These are phyloP conservation scores for Malassezia cuniculi DNA, from an alignment of 1,284 basidiomycete species.

Conservation along the genomic window DNA sequence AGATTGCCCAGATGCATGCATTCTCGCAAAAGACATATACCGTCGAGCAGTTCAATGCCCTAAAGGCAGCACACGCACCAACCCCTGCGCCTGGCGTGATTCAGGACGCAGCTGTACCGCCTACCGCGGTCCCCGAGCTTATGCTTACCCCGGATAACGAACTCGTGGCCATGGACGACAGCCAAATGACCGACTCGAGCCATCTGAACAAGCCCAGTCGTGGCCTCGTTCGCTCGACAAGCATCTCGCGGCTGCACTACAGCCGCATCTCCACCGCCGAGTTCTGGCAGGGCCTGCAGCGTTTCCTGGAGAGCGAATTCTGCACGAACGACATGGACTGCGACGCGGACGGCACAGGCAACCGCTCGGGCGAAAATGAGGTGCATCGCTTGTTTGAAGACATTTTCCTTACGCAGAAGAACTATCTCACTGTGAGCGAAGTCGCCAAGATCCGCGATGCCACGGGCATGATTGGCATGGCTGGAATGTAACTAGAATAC, in stretches of 20 bases:
- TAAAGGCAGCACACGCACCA: constrained; percentile 9
- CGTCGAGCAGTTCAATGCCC: constrained; percentile 21
- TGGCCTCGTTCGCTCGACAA: constrained; percentile 15
- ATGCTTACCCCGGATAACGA: background rate
- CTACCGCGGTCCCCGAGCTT: constrained; percentile 9
- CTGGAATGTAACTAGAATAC: constrained; percentile 22
- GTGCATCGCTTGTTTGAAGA: constrained; percentile 40
- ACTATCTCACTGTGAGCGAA: constrained; percentile 36
- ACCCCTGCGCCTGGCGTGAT: constrained; percentile 1
- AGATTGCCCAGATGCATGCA: constrained; percentile 47
- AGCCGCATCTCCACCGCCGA: constrained; percentile 23
- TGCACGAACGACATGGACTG: constrained; percentile 3
- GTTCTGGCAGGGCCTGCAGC: constrained; percentile 33
- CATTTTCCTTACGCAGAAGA: constrained; percentile 39
- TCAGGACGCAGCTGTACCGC: constrained; percentile 7
- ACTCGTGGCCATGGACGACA: background rate
- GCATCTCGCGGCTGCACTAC: constrained; percentile 35
- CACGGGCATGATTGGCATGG: constrained; percentile 39
- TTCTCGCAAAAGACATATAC: constrained; percentile 46
- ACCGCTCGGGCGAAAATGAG: constrained; percentile 30
- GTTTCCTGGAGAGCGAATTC: constrained; percentile 33
- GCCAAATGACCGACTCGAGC: background rate
- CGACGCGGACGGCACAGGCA: constrained; percentile 1
- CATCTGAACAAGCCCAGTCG: constrained; percentile 2
- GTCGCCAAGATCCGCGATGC: constrained; percentile 34